Percentiles rank a stretch among this genome's conserved stretches.
phyloP scores from a whole-genome alignment of 176 grass and related monocot genomes.

The Oryza australiensis region DNA sequence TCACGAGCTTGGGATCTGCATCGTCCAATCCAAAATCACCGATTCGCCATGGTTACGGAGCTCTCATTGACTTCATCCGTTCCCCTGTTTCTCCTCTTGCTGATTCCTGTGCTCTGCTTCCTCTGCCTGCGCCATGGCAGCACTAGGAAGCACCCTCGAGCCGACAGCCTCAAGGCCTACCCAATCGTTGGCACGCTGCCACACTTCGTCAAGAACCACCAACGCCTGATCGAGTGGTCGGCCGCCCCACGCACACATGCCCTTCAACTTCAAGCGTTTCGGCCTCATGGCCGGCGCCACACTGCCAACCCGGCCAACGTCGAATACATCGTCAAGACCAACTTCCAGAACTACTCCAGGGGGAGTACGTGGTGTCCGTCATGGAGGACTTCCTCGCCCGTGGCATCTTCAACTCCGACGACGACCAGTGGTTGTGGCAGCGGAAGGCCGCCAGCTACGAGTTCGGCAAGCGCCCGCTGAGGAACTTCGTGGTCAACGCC shows the following conservation, averaged over 20 bases:
- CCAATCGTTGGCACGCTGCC: slow-evolving; percentile 54
- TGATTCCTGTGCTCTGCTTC: slow-evolving; percentile 23
- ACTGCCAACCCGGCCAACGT: slow-evolving; percentile 61
- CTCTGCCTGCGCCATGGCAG: slow-evolving; percentile 2
- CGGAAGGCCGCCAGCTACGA: slow-evolving; percentile 64
- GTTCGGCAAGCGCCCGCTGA: slow-evolving; percentile 57
- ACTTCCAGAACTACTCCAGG: slow-evolving; percentile 64
- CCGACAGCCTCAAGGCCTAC: slow-evolving; percentile 44
- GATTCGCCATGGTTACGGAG: slow-evolving; percentile 16
- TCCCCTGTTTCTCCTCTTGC: slow-evolving; percentile 2
- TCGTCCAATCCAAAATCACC: too few relatives aligned
- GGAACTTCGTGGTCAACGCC: slow-evolving; percentile 36
- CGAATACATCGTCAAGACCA: slow-evolving; percentile 58
- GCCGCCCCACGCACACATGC: slow-evolving; percentile 65
- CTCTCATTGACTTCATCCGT: slow-evolving; percentile 15
- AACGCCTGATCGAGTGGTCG: slow-evolving; percentile 54
- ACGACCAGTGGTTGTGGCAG: slow-evolving; percentile 63
- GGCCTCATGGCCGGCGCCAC: slow-evolving; percentile 37
- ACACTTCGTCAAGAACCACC: slow-evolving; percentile 46
- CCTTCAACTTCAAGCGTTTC: slow-evolving; percentile 15
- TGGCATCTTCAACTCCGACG: slow-evolving; percentile 78
- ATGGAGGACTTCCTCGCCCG: slow-evolving; percentile 65
- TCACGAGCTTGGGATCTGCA: too few relatives aligned
- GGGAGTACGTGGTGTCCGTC: slow-evolving; percentile 22
- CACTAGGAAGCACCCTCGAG: slow-evolving; percentile 24